A percentile compares a stretch with the other conserved stretches of the same genome.
These are phyloP conservation scores for Rhododendron ovatum DNA, from an alignment of 148 eudicot genomes.

Conservation along the genomic window DNA sequence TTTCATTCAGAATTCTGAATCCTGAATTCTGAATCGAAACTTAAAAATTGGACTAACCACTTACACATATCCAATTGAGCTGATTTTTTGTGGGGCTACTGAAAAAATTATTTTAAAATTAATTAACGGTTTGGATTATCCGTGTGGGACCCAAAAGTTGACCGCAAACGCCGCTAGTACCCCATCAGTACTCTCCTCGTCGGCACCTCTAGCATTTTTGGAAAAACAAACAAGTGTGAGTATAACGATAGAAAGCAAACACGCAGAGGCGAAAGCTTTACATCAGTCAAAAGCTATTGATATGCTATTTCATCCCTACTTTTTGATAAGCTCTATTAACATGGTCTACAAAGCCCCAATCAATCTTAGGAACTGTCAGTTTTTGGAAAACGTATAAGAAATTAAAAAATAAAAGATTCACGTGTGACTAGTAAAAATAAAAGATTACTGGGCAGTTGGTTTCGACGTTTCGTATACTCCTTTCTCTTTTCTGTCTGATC, in stretches of 20 bases:
- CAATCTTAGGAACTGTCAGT: neutral
- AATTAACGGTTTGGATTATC: no score
- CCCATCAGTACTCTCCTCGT: no score
- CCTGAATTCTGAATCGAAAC: no score
- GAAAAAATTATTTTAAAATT: no score
- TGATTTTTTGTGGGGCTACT: no score
- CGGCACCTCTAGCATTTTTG: neutral
- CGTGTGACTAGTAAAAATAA: neutral
- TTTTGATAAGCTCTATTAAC: neutral
- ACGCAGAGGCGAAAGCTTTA: neutral
- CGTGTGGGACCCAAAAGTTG: no score
- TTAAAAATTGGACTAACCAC: no score
- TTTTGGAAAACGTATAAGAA: neutral
- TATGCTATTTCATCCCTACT: neutral
- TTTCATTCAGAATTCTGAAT: no score
- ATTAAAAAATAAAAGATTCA: neutral
- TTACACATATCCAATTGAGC: no score
- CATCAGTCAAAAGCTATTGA: neutral
- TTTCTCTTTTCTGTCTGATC: neutral
- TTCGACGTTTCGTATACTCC: neutral
- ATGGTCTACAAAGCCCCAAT: neutral
- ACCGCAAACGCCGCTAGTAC: no score
- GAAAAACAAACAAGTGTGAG: conserved; percentile 12
- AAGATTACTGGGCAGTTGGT: neutral
- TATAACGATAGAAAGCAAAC: neutral